A percentile compares a stretch with the other conserved stretches of the same genome.
These are phyloP conservation scores for Phragmites australis DNA, from an alignment of 176 grass and related monocot genomes.

Conservation along the genomic window DNA sequence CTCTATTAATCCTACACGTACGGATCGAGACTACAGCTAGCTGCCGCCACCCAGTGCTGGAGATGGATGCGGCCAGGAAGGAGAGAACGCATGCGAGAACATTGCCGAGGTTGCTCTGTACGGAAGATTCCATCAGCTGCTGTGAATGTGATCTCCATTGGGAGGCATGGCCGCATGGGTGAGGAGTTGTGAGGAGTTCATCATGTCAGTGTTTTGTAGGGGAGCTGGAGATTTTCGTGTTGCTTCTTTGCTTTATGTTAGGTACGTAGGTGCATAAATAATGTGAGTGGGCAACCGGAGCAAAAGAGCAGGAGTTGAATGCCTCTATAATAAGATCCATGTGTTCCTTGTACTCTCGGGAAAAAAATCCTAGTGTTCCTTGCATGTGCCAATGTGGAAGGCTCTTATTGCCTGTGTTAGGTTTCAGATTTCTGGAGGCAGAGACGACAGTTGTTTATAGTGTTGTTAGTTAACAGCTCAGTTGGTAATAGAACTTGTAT, in stretches of 20 bases:
- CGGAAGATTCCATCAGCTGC: background rate
- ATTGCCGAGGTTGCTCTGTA: background rate
- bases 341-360: no score
- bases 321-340: background rate
- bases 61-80: slow-evolving; percentile 46
- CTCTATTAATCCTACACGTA: no score
- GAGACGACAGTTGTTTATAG: background rate
- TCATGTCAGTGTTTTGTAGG: background rate
- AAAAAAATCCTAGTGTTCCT: background rate
- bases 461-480: background rate
- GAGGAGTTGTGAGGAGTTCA: slow-evolving; percentile 14
- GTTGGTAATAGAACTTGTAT: background rate
- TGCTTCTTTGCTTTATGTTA: slow-evolving; percentile 2
- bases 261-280: background rate
- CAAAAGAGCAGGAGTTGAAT: background rate
- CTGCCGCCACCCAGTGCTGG: slow-evolving; percentile 48
- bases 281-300: background rate
- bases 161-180: background rate
- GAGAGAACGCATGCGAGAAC: slow-evolving; percentile 29
- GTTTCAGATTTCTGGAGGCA: background rate
- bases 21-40: slow-evolving; percentile 47
- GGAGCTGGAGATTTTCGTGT: background rate
- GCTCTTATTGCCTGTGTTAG: no score
- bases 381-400: no score
- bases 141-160: slow-evolving; percentile 22